phyloP scores from a whole-genome alignment of 148 eudicot genomes.

The Vaccinium macrocarpon region DNA sequence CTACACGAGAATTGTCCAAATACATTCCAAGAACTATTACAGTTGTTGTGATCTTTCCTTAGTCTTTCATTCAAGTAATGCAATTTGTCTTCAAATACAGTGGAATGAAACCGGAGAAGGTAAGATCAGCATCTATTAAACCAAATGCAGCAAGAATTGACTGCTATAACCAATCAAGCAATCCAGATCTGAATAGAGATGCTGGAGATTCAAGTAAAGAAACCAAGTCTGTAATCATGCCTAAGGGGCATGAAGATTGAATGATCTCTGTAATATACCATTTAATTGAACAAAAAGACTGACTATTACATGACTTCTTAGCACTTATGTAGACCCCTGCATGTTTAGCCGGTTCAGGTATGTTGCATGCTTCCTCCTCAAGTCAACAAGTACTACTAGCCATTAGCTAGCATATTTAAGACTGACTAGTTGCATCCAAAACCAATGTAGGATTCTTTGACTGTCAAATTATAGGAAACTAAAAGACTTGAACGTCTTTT shows the following conservation, averaged over 20 bases:
- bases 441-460: not conserved
- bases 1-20: not conserved
- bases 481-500: not conserved
- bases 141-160: not conserved
- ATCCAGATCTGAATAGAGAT: not conserved
- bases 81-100: not conserved
- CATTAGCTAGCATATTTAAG: conserved; percentile 2
- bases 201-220: not conserved
- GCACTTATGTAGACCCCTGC: not conserved
- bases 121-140: not conserved
- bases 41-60: not conserved
- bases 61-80: not conserved
- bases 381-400: not conserved
- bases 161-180: not conserved
- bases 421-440: not conserved
- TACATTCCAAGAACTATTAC: not conserved
- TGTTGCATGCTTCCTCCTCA: not conserved
- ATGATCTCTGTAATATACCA: not conserved
- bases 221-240: not conserved
- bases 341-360: not conserved
- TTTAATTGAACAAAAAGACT: not conserved
- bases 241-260: not conserved
- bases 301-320: not conserved
- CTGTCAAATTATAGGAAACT: not conserved
- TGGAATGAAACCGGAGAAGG: not conserved